phyloP scores from a whole-genome alignment of 1,284 basidiomycete species.

The Microbotryum saponariae region DNA sequence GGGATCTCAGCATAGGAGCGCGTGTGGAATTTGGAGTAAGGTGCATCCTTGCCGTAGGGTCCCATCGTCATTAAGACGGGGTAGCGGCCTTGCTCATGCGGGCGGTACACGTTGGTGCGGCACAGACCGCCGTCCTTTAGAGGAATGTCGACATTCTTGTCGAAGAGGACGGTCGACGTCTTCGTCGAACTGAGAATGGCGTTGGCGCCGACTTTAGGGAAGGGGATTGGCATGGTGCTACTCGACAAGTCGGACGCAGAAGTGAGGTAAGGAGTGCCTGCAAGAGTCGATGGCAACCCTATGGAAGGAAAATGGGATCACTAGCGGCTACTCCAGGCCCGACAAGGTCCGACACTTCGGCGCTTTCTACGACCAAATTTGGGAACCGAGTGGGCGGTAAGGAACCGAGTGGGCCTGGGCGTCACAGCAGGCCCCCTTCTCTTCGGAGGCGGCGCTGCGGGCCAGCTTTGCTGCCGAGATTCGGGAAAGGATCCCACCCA shows the following conservation, averaged over 20 bases:
- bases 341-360: too few species aligned
- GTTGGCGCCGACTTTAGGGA: conserved; percentile 4
- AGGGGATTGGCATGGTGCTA: neutral
- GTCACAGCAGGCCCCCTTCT: too few species aligned
- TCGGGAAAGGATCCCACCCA: too few species aligned
- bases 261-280: too few species aligned
- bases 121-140: conserved; percentile 36
- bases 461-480: too few species aligned
- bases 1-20: conserved; percentile 37
- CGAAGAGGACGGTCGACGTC: conserved; percentile 13
- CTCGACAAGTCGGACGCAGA: too few species aligned
- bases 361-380: too few species aligned
- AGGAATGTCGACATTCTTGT: conserved; percentile 39
- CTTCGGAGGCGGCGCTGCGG: too few species aligned
- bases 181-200: neutral
- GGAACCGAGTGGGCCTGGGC: too few species aligned
- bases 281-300: neutral
- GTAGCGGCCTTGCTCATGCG: conserved; percentile 31
- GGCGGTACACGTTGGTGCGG: conserved; percentile 38
- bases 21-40: conserved; percentile 36
- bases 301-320: neutral
- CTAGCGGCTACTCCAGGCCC: too few species aligned
- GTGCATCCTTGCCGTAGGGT: conserved; percentile 40
- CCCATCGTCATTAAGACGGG: conserved; percentile 39
- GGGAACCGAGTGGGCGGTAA: too few species aligned